These are phyloP conservation scores for Neurospora sp. DNA, from an alignment of 495 filamentous ascomycete species.

Conservation along the genomic window DNA sequence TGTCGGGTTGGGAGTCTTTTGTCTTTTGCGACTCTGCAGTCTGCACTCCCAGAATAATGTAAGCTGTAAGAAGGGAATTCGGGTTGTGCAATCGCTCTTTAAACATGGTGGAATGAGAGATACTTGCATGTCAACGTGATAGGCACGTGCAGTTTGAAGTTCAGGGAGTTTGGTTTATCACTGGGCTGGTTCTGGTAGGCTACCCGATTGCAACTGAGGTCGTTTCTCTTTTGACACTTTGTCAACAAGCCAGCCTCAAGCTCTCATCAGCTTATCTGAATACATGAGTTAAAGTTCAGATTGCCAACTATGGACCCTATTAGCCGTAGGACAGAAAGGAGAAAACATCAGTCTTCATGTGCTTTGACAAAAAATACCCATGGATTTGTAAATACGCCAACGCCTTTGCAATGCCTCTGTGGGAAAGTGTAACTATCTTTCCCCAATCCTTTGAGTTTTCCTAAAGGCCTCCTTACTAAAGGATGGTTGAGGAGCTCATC, in stretches of 20 bases:
- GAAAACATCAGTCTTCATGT: not conserved
- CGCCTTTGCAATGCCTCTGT: not conserved
- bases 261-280: not conserved
- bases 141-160: not conserved
- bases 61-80: not conserved
- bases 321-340: not conserved
- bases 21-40: not conserved
- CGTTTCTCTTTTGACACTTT: not conserved
- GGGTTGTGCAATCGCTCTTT: not conserved
- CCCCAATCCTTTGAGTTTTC: not conserved
- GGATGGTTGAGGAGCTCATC: not conserved
- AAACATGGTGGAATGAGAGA: not conserved
- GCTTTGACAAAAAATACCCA: not conserved
- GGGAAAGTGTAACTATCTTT: not conserved
- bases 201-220: not conserved
- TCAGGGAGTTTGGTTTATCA: not conserved
- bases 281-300: not conserved
- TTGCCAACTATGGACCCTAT: not conserved
- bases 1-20: too few relatives aligned
- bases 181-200: not conserved
- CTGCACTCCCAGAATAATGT: not conserved
- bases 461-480: not conserved
- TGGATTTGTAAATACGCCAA: not conserved
- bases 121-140: not conserved
- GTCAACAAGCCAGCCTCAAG: not conserved